phyloP scores from a whole-genome alignment of 2,329 filamentous ascomycete species.

The Arthrinium puccinioides region DNA sequence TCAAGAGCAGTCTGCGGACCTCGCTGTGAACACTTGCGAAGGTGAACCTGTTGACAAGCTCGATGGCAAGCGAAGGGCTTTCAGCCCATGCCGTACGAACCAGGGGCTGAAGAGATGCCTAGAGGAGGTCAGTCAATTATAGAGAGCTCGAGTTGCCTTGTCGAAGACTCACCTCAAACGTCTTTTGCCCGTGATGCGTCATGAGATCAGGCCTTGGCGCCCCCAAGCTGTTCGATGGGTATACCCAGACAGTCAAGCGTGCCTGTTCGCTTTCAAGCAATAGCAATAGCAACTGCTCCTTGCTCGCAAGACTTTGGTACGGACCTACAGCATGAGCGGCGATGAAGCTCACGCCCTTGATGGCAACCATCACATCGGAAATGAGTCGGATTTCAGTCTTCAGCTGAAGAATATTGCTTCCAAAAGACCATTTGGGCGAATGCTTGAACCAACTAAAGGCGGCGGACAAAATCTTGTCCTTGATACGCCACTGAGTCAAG shows the following conservation, averaged over 20 bases:
- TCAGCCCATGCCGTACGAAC: conserved; percentile 83
- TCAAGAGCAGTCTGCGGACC: conserved; percentile 71
- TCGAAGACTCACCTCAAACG: conserved; percentile 29
- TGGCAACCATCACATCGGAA: conserved; percentile 60
- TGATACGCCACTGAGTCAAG: conserved; percentile 69
- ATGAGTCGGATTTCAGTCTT: conserved; percentile 87
- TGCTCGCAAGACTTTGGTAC: conserved; percentile 62
- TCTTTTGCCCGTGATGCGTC: conserved; percentile 32
- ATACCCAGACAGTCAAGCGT: conserved; percentile 82
- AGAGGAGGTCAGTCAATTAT: conserved; percentile 9
- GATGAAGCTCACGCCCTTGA: conserved; percentile 58
- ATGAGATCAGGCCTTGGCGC: conserved; percentile 25
- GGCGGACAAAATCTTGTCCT: conserved; percentile 81
- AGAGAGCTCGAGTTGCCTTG: background rate
- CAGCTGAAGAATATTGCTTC: conserved; percentile 85
- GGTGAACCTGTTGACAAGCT: conserved; percentile 73
- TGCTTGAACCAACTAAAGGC: conserved; percentile 83
- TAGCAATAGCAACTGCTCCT: conserved; percentile 75
- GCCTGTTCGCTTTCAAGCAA: conserved; percentile 80
- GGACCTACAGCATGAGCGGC: conserved; percentile 44
- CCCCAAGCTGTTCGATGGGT: conserved; percentile 62
- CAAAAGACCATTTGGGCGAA: conserved; percentile 86
- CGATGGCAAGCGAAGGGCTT: conserved; percentile 77
- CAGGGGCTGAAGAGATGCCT: conserved; percentile 54
- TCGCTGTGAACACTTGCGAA: conserved; percentile 66